Percentiles rank a stretch among this genome's conserved stretches.
phyloP scores from a whole-genome alignment of 306 rosid species.

The Leucaena leucocephala region DNA sequence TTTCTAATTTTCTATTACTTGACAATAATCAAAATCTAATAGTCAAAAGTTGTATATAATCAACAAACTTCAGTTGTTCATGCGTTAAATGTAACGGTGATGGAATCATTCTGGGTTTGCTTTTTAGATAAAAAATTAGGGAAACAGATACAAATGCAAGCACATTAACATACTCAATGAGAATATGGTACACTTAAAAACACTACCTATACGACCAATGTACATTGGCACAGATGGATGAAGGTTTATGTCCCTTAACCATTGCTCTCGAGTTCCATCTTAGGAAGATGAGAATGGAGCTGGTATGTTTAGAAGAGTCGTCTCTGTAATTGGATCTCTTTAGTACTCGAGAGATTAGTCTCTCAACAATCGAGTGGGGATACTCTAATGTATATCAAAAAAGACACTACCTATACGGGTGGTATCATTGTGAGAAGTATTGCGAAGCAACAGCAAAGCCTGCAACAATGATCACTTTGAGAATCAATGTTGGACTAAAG shows the following conservation, averaged over 20 bases:
- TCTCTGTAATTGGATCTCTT: no score
- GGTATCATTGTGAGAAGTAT: constrained; percentile 53
- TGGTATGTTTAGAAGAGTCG: no score
- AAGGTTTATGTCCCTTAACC: no score
- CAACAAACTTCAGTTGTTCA: constrained; percentile 21
- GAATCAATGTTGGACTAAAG: constrained; percentile 52
- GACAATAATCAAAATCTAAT: constrained; percentile 9
- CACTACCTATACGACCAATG: constrained; percentile 25
- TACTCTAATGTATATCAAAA: no score
- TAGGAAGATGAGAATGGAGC: no score
- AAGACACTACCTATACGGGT: constrained; percentile 37
- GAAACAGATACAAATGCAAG: constrained; percentile 15
- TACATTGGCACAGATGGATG: no score
- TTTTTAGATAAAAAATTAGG: constrained; percentile 15
- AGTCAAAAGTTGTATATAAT: constrained; percentile 29
- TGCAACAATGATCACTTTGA: constrained; percentile 61
- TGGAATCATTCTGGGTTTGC: constrained; percentile 28
- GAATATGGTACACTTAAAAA: constrained; percentile 38
- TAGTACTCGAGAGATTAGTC: no score
- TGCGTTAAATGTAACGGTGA: constrained; percentile 2
- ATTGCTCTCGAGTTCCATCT: no score
- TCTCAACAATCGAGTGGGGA: no score
- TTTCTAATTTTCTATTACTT: neutral
- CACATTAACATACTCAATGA: constrained; percentile 19
- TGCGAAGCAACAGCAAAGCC: constrained; percentile 80